Conservation (phyloP, 2,329 filamentous ascomycete genomes). For the Xylaria polymorpha region DNA sequence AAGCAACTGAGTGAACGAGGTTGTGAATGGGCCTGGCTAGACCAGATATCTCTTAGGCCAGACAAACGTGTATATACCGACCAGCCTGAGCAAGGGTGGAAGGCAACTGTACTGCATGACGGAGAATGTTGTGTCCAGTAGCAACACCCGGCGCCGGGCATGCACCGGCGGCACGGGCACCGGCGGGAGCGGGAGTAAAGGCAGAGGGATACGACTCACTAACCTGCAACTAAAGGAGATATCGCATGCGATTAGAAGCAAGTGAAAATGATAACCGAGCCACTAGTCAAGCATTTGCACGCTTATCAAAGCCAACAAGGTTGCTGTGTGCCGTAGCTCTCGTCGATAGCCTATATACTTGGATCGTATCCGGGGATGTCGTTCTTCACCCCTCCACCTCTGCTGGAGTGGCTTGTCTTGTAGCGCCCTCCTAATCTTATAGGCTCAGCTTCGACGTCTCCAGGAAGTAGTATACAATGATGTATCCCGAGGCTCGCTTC, state of each 20-base stretch:
- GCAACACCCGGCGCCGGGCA: neutral
- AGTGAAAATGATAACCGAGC: conserved; percentile 14
- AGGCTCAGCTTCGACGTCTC: conserved; percentile 8
- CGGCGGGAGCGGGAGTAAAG: neutral
- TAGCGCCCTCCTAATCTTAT: conserved; percentile 15
- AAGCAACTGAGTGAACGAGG: conserved; percentile 5
- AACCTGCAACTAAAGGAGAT: conserved; percentile 39
- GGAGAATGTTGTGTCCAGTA: neutral
- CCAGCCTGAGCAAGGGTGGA: neutral
- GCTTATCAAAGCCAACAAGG: conserved; percentile 5
- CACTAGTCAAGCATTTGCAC: conserved; percentile 30
- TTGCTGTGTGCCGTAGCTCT: conserved; percentile 16
- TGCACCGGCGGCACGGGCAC: neutral
- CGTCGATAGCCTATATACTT: conserved; percentile 33
- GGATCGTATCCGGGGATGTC: conserved; percentile 22
- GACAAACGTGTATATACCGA: neutral
- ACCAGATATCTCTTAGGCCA: neutral
- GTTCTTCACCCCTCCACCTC: conserved; percentile 14
- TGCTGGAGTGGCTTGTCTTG: neutral
- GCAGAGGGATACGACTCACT: conserved; percentile 12
- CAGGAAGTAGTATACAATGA: conserved; percentile 5
- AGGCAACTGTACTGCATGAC: neutral
- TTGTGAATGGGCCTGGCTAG: neutral
- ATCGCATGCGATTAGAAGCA: conserved; percentile 44
- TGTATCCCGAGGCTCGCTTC: conserved; percentile 37